Evolutionary conservation across 768 basidiomycete genomes (phyloP).

Genomic region (Chiua virens): DNA sequence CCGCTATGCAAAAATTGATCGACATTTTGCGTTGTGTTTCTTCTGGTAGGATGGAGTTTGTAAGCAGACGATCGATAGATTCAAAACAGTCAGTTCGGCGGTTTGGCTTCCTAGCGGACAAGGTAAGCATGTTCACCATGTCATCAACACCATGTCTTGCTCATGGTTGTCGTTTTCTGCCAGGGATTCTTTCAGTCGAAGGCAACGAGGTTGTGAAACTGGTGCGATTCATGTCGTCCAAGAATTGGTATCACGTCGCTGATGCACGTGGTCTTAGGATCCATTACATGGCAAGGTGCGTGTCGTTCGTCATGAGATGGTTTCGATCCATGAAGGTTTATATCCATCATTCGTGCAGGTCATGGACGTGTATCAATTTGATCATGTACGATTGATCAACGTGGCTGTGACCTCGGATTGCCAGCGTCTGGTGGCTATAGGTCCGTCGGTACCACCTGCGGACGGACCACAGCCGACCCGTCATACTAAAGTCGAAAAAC

Average conservation of each 20-base stretch:
- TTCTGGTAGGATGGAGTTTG: conserved; percentile 47
- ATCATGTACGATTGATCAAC: conserved; percentile 47
- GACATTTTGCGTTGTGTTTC: not conserved
- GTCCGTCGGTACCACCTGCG: conserved; percentile 40
- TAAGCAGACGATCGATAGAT: conserved; percentile 48
- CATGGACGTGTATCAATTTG: conserved; percentile 41
- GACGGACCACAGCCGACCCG: conserved; percentile 45
- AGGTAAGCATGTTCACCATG: conserved; percentile 29
- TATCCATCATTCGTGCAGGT: conserved; percentile 23
- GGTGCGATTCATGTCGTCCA: conserved; percentile 25
- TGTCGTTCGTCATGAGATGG: not conserved
- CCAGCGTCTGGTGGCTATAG: conserved; percentile 47
- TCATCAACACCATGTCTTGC: not conserved
- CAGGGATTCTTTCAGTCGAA: conserved; percentile 53
- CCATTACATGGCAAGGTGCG: conserved; percentile 37
- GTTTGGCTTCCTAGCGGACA: conserved; percentile 50
- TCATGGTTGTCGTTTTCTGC: not conserved
- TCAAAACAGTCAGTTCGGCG: conserved; percentile 43
- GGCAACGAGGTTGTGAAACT: conserved; percentile 45
- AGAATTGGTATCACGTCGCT: not conserved
- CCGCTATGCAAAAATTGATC: no score
- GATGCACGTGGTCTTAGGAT: conserved; percentile 31
- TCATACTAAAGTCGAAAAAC: conserved; percentile 50
- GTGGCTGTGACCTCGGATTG: conserved; percentile 49
- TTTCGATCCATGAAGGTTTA: no score